These are phyloP conservation scores for Phaeosphaeria sp. DNA, from an alignment of 2,329 filamentous ascomycete genomes.

Conservation along the genomic window DNA sequence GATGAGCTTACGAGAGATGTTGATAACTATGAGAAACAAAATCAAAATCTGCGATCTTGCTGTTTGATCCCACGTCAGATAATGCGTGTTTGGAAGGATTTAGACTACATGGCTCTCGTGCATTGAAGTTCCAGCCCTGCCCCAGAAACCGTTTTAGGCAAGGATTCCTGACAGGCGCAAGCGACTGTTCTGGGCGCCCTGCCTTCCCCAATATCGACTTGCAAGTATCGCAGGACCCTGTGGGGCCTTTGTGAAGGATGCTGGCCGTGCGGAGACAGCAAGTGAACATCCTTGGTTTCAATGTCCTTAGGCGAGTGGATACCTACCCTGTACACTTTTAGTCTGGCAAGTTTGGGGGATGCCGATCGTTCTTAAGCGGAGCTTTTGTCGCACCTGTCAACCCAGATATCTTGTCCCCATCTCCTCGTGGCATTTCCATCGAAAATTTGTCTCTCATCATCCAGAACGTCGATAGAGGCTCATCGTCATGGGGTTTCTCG, in stretches of 20 bases:
- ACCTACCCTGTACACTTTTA: background rate
- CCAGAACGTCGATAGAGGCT: background rate
- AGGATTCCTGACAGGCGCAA: constrained; percentile 2
- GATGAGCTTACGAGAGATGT: background rate
- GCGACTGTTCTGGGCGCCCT: constrained; percentile 1
- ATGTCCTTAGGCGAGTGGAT: constrained; percentile 9
- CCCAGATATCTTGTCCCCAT: background rate
- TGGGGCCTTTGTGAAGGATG: constrained; percentile 15
- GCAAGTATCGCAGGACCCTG: constrained; percentile 8
- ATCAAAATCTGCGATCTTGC: background rate
- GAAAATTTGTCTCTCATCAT: background rate
- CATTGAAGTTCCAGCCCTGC: background rate
- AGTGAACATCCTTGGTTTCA: constrained; percentile 9
- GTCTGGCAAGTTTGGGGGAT: constrained; percentile 1
- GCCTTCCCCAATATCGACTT: constrained; percentile 16
- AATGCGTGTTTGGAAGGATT: background rate
- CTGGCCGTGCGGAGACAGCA: constrained; percentile 16
- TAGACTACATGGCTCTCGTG: background rate
- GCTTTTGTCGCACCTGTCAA: constrained; percentile 6
- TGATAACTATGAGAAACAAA: background rate
- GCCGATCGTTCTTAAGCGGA: constrained; percentile 14
- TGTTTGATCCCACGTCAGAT: background rate
- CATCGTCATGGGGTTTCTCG: constrained; percentile 42
- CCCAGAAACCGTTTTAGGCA: background rate
- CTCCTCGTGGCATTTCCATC: background rate